phyloP scores from a whole-genome alignment of 805 yeast species.

The Debaryomyces tyrocola region DNA sequence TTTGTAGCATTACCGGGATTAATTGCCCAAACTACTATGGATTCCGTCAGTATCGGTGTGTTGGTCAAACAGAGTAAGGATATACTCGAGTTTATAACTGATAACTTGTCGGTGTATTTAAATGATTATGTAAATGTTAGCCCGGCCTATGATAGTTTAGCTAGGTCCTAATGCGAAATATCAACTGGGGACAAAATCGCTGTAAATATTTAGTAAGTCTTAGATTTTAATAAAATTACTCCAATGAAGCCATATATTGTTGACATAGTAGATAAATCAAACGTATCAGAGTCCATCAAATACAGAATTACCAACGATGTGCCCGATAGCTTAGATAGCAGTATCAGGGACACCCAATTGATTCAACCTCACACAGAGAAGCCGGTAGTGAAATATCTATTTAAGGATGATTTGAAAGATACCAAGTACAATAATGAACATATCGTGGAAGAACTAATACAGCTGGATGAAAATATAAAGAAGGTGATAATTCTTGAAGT shows the following conservation, averaged over 20 bases:
- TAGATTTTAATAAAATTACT: neutral
- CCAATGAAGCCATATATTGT: constrained; percentile 3
- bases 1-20: constrained; percentile 80
- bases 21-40: constrained; percentile 79
- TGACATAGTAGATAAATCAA: neutral
- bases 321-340: constrained; percentile 1
- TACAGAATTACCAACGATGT: neutral
- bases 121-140: constrained; percentile 39
- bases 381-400: constrained; percentile 1
- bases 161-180: constrained; percentile 14
- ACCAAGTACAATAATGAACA: neutral
- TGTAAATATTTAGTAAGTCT: neutral
- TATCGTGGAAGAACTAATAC: neutral
- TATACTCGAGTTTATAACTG: constrained; percentile 52
- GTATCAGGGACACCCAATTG: constrained; percentile 1
- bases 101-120: constrained; percentile 33
- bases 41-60: constrained; percentile 61
- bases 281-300: neutral
- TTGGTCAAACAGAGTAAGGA: constrained; percentile 56
- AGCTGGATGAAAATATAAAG: constrained; percentile 1
- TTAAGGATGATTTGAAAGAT: neutral
- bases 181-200: neutral
- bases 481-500: constrained; percentile 1
- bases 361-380: neutral
- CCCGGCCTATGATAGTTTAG: constrained; percentile 41